These are phyloP conservation scores for Cerrena zonata DNA, from an alignment of 1,284 basidiomycete genomes.

Conservation along the genomic window DNA sequence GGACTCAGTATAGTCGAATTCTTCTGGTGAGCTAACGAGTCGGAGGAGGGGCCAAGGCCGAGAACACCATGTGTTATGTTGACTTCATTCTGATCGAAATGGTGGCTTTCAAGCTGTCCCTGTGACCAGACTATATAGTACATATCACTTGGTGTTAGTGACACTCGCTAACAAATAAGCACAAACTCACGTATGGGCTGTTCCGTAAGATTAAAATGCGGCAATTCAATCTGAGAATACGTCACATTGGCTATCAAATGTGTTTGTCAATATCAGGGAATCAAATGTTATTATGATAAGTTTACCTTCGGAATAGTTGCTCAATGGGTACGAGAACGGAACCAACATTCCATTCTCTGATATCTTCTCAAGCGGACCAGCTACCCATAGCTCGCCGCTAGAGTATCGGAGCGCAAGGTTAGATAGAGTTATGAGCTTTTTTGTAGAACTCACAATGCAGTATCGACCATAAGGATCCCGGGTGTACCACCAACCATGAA, in stretches of 20 bases:
- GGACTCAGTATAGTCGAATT: background rate
- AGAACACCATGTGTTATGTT: background rate
- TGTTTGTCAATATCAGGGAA: too few relatives aligned
- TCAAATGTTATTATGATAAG: too few relatives aligned
- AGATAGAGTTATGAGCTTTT: background rate
- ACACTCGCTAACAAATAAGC: too few relatives aligned
- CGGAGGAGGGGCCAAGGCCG: slow-evolving; percentile 1
- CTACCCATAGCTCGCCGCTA: slow-evolving; percentile 3
- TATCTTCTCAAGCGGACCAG: too few relatives aligned
- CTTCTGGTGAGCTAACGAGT: background rate
- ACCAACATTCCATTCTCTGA: too few relatives aligned
- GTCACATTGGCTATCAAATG: background rate
- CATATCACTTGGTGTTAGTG: too few relatives aligned
- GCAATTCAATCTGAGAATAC: background rate
- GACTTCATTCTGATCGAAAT: too few relatives aligned
- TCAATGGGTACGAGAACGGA: too few relatives aligned
- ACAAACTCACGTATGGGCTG: slow-evolving; percentile 5
- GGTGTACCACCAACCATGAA: slow-evolving; percentile 1
- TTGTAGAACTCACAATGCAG: background rate
- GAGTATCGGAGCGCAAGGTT: background rate
- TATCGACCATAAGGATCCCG: background rate
- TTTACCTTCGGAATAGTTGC: too few relatives aligned
- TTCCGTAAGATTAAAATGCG: slow-evolving; percentile 1
- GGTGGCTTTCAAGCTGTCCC: too few relatives aligned
- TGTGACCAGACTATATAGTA: too few relatives aligned